A percentile compares a stretch with the other conserved stretches of the same genome.
Evolutionary conservation across 257 asterid species (phyloP).

Genomic region (Rauvolfia tetraphylla): DNA sequence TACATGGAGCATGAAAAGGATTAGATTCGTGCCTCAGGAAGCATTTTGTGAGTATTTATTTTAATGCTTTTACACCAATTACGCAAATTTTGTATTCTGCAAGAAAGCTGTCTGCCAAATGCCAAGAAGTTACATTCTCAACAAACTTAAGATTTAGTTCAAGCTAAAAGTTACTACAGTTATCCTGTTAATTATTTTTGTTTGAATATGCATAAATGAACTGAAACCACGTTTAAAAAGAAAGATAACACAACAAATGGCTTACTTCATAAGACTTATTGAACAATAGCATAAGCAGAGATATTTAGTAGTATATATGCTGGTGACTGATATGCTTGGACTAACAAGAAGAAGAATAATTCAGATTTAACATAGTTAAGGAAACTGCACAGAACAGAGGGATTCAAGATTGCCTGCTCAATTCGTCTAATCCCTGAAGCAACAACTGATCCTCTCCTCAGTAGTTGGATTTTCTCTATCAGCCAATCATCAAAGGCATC

Average conservation of each 20-base stretch:
- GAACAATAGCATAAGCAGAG: background rate
- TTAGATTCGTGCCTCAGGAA: background rate
- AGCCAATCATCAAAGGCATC: slow-evolving; percentile 99
- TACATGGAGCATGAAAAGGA: slow-evolving; percentile 12
- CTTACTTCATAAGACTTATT: background rate
- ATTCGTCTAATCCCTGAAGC: slow-evolving; percentile 80
- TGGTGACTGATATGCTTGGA: background rate
- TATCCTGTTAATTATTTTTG: background rate
- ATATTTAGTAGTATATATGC: background rate
- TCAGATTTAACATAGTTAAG: slow-evolving; percentile 4
- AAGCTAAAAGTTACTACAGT: background rate
- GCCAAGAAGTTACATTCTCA: background rate
- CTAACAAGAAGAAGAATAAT: background rate
- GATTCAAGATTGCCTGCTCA: slow-evolving; percentile 64
- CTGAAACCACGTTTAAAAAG: background rate
- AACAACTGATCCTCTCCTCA: slow-evolving; percentile 82
- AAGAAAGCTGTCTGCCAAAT: background rate
- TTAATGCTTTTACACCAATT: background rate
- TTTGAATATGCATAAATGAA: background rate
- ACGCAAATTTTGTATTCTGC: background rate
- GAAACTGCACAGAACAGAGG: slow-evolving; percentile 6
- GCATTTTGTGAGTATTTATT: background rate
- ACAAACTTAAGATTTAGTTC: background rate
- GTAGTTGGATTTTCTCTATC: slow-evolving; percentile 80
- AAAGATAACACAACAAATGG: background rate